phyloP scores from a whole-genome alignment of 495 filamentous ascomycete species.

The Daldinia bambusicola region DNA sequence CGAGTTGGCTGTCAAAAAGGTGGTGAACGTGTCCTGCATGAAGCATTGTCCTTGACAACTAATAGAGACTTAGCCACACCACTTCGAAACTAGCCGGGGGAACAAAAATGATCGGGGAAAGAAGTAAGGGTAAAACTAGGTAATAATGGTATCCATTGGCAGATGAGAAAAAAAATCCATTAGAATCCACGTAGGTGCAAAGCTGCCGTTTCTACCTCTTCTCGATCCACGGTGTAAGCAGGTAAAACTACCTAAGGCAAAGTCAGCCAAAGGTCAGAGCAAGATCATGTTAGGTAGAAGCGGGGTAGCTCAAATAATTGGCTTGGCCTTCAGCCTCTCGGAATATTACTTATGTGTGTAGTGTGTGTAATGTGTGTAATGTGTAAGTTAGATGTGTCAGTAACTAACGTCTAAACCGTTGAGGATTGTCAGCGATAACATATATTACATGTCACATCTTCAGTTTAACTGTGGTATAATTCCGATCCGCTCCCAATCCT shows the following conservation, averaged over 20 bases:
- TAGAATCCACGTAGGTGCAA: background rate
- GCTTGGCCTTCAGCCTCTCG: background rate
- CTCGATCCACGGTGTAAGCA: background rate
- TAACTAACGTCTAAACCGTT: background rate
- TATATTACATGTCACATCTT: constrained; percentile 9
- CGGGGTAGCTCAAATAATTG: constrained; percentile 5
- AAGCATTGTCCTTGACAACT: constrained; percentile 17
- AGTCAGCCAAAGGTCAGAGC: background rate
- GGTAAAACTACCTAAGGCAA: background rate
- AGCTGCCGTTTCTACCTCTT: background rate
- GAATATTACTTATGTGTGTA: background rate
- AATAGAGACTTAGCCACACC: constrained; percentile 3
- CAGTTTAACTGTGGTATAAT: background rate
- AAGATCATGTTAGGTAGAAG: background rate
- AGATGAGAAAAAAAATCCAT: background rate
- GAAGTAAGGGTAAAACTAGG: background rate
- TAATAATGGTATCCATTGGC: background rate
- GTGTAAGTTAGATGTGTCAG: background rate
- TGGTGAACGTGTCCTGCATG: constrained; percentile 4
- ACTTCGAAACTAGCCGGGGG: background rate
- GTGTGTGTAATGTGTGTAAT: background rate
- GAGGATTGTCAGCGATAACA: constrained; percentile 1
- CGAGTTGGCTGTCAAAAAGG: background rate
- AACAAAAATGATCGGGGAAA: background rate
- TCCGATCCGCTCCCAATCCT: background rate